phyloP scores from a whole-genome alignment of 495 filamentous ascomycete species.

The Rostrohypoxylon terebratum region DNA sequence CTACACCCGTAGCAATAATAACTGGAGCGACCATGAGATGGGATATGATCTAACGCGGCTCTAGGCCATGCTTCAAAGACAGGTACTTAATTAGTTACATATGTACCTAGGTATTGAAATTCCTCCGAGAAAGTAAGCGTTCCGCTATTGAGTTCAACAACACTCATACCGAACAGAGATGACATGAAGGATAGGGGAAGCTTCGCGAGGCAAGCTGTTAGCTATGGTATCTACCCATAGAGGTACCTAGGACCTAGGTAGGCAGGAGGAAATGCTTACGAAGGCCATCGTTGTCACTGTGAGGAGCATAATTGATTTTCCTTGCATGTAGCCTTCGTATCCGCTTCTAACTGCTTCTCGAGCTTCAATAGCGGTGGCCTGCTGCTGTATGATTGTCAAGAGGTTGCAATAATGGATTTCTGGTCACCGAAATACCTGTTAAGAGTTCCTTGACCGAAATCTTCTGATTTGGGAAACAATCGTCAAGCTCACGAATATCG shows the following conservation, averaged over 20 bases:
- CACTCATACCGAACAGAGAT: neutral
- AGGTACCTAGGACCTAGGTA: neutral
- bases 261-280: neutral
- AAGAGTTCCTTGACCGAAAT: neutral
- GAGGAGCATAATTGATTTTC: neutral
- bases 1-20: neutral
- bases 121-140: neutral
- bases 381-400: neutral
- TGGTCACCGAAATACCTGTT: neutral
- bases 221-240: neutral
- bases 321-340: neutral
- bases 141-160: neutral
- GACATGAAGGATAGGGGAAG: neutral
- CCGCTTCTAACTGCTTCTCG: neutral
- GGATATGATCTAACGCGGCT: neutral
- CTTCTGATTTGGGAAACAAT: neutral
- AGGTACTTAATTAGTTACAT: neutral
- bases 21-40: neutral
- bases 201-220: neutral
- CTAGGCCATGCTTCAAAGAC: neutral
- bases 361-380: neutral
- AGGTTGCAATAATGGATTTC: neutral
- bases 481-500: neutral
- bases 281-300: neutral
- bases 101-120: neutral